Evolutionary conservation across 352 stramenopile genomes (phyloP).

Genomic region (Globisporangium parvum): DNA sequence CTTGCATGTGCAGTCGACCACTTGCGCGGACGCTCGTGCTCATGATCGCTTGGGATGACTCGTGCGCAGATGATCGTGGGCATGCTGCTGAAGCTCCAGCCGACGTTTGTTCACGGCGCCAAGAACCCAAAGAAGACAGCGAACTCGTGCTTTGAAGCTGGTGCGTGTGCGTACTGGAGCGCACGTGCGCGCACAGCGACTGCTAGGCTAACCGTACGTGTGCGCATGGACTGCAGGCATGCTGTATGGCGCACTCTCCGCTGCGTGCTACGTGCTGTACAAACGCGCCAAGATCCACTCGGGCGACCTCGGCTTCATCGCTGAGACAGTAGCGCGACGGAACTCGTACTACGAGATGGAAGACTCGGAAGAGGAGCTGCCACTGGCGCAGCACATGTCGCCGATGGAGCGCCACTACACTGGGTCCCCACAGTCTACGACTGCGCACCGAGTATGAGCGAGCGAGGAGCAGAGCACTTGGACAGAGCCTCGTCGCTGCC

Average conservation of each 20-base stretch:
- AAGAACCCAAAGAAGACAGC: slow-evolving; percentile 69
- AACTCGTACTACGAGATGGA: slow-evolving; percentile 54
- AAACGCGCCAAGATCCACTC: slow-evolving; percentile 41
- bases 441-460: slow-evolving; percentile 7
- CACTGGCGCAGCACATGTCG: slow-evolving; percentile 63
- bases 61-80: slow-evolving; percentile 60
- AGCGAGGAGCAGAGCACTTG: not conserved
- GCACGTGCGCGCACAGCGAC: too few relatives aligned
- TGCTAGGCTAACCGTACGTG: too few relatives aligned
- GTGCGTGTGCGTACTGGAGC: slow-evolving; percentile 21
- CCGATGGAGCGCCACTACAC: slow-evolving; percentile 28
- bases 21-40: not conserved
- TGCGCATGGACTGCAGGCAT: slow-evolving; percentile 18
- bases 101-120: slow-evolving; percentile 58
- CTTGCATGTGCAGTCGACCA: not conserved
- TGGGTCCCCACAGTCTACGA: slow-evolving; percentile 6
- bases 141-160: slow-evolving; percentile 72
- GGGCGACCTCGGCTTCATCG: slow-evolving; percentile 33
- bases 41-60: slow-evolving; percentile 9
- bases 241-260: slow-evolving; percentile 46
- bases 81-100: slow-evolving; percentile 67
- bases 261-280: slow-evolving; percentile 51
- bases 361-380: slow-evolving; percentile 67
- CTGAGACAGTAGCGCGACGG: slow-evolving; percentile 37
- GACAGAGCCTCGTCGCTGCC: not conserved